These are phyloP conservation scores for Trametes cingulata DNA, from an alignment of 768 basidiomycete genomes.

Conservation along the genomic window DNA sequence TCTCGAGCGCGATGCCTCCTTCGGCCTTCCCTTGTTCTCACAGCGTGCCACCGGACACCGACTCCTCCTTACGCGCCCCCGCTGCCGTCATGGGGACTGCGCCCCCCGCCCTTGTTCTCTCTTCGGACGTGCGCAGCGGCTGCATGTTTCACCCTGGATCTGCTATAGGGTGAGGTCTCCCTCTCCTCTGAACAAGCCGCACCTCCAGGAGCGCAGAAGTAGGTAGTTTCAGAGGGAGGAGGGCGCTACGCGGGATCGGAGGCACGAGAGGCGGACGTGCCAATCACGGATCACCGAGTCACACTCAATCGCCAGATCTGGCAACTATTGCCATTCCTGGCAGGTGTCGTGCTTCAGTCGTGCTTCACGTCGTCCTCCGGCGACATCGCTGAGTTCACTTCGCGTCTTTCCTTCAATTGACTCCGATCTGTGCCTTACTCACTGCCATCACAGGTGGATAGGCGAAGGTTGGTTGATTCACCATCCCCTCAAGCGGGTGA, in stretches of 20 bases:
- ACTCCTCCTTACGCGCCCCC: neutral
- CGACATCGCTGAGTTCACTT: neutral
- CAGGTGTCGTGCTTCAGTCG: slow-evolving; percentile 11
- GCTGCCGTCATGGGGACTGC: neutral
- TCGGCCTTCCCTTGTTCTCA: slow-evolving; percentile 16
- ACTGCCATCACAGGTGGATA: too few species aligned
- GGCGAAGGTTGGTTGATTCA: too few species aligned
- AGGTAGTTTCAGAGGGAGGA: neutral
- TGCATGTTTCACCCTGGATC: neutral
- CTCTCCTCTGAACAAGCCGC: neutral
- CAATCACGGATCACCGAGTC: slow-evolving; percentile 9
- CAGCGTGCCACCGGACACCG: neutral
- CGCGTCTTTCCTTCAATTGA: neutral
- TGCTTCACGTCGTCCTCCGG: too few species aligned
- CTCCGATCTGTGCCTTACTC: too few species aligned
- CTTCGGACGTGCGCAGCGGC: neutral
- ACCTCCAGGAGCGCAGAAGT: neutral
- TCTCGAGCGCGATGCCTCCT: slow-evolving; percentile 5
- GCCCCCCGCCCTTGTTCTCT: neutral
- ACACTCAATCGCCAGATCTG: slow-evolving; percentile 16
- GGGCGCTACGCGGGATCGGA: slow-evolving; percentile 12
- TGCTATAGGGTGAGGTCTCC: too few species aligned
- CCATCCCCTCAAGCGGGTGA: too few species aligned
- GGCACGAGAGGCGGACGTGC: too few species aligned
- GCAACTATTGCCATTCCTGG: slow-evolving; percentile 13